Evolutionary conservation across 1,139 yeast genomes (phyloP).

Genomic region (Sugiyamaella sp.): DNA sequence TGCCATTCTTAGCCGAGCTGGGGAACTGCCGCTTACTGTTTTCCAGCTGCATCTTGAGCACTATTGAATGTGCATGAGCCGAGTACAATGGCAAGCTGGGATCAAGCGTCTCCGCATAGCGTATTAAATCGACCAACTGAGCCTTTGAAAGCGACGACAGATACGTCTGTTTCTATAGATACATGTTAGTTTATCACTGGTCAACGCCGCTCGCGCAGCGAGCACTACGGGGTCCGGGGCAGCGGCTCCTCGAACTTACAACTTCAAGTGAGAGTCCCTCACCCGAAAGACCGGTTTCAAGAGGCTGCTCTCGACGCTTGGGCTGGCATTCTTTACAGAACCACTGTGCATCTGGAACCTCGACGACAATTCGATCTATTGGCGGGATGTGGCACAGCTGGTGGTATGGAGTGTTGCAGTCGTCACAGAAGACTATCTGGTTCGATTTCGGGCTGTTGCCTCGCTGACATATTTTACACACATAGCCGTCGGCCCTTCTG

Average conservation of each 20-base stretch:
- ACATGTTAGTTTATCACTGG: background rate
- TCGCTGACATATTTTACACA: constrained; percentile 48
- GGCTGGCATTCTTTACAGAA: constrained; percentile 47
- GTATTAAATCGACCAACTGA: constrained; percentile 47
- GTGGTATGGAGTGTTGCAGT: constrained; percentile 48
- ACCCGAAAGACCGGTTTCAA: constrained; percentile 47
- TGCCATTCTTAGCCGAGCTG: constrained; percentile 27
- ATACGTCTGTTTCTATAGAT: constrained; percentile 43
- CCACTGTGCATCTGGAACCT: constrained; percentile 51
- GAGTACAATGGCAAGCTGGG: constrained; percentile 45
- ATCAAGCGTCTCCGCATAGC: constrained; percentile 43
- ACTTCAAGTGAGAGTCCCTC: constrained; percentile 43
- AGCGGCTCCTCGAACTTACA: constrained; percentile 21
- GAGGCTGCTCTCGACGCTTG: constrained; percentile 42
- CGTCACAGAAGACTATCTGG: constrained; percentile 49
- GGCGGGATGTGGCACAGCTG: constrained; percentile 50
- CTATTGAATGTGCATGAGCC: constrained; percentile 42
- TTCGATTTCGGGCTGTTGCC: constrained; percentile 47
- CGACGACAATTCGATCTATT: constrained; percentile 47
- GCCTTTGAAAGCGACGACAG: constrained; percentile 45
- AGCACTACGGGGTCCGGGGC: no score
- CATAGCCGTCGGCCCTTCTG: constrained; percentile 39
- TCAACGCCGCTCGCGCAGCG: background rate
- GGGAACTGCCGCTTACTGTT: constrained; percentile 40
- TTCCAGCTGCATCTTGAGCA: constrained; percentile 43